Evolutionary conservation across 169 alveolate genomes (phyloP), one percentile per base, ranked within the genome.

Genomic region (Cytauxzoon felis): DNA sequence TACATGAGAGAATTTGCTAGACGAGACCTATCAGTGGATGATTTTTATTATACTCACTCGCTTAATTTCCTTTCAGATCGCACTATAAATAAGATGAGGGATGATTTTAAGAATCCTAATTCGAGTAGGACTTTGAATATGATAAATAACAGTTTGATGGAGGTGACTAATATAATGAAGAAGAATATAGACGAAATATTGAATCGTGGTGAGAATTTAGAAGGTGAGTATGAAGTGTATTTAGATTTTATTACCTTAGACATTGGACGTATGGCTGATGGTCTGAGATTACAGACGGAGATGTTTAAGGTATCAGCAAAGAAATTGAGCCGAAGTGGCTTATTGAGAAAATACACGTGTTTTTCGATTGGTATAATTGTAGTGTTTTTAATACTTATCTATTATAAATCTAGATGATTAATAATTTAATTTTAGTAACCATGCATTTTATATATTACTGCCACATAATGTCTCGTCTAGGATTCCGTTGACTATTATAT

Each of bases 151-250:
- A 86, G 89, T 61, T 71, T 86, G 23, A 86, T 62, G 56, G 89
- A 86, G 66, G 91, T 86, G 42, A 86, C 90, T 30, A 61, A 71
- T 42, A 86, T 86, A 21, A 86, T 86, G 91, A 79, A 61, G 43
- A 79, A 76, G 41, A 86, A 86, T 53, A 86, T 86, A 42, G 89
- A 80, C 47, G 91, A 86, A 21, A 86, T 86, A 21, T 48, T 86
- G 23, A 45, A 69, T 45, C 72, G 91, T 7, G 91, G 91, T 5
- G 91, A 86, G 50, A 86, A 80, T 68, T 53, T 86, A 27, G 89
- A 86, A 68, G 91, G 91, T 86, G 42, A 33, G 81, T 18, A 41
- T 51, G 36, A 8, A 11, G 19, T 3, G 2, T 32, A 52, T 48
- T 27, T 26, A 29, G 51, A 23, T 13, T 9, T 48, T 36, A 42